Percentiles rank a stretch among this genome's conserved stretches.
Conservation (phyloP, 352 stramenopile genomes). For the Elongisporangium undulatum region DNA sequence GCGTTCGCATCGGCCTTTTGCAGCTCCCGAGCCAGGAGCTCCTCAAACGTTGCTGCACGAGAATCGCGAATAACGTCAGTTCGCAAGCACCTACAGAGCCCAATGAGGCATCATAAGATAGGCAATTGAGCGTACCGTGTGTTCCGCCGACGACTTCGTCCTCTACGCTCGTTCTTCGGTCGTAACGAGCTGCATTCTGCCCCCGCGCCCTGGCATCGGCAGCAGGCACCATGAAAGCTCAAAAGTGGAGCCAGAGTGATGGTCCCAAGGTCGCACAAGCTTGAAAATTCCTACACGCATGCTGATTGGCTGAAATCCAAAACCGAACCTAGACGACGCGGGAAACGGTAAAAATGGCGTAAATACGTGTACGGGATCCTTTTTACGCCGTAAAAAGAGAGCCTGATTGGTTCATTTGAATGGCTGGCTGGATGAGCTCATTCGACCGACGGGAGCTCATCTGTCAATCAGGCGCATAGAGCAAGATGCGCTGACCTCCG, state of each 20-base stretch:
- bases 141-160: slow-evolving; percentile 12
- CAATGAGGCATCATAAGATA: slow-evolving; percentile 1
- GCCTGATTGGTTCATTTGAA: neutral
- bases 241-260: slow-evolving; percentile 11
- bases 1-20: slow-evolving; percentile 17
- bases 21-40: slow-evolving; percentile 59
- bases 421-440: slow-evolving; percentile 3
- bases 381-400: slow-evolving; percentile 2
- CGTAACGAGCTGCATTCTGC: slow-evolving; percentile 20
- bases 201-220: slow-evolving; percentile 10
- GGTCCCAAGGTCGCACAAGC: slow-evolving; percentile 2
- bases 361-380: slow-evolving; percentile 13
- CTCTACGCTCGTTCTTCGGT: slow-evolving; percentile 10
- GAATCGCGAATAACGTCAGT: neutral
- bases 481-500: too few relatives aligned
- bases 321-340: neutral
- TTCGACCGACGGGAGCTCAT: neutral
- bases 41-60: slow-evolving; percentile 56
- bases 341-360: slow-evolving; percentile 3
- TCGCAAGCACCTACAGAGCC: neutral
- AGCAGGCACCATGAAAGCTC: slow-evolving; percentile 7
- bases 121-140: slow-evolving; percentile 9
- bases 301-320: slow-evolving; percentile 4
- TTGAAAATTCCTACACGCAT: neutral
- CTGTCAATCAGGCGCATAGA: slow-evolving; percentile 6